Base-by-base conservation (phyloP, 352 stramenopile genomes). In the Phytophthora colocasiae region DNA sequence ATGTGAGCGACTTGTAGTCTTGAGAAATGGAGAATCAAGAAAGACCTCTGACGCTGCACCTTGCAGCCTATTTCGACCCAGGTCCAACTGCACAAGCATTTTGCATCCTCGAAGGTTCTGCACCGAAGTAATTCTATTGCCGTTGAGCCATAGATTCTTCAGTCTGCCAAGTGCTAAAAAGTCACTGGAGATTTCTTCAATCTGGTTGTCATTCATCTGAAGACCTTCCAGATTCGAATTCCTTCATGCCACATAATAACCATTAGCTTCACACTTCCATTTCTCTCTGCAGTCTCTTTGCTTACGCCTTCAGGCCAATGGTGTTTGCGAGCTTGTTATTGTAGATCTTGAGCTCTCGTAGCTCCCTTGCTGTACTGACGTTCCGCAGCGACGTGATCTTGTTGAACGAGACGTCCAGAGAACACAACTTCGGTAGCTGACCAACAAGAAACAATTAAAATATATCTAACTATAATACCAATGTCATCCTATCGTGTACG, bases 391-490 rank as follows among this genome's bases (percentile, higher is more conserved):
- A 74, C 31, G 65, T 78, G 27, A 95, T 62, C 14, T 69, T 71
- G 58, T 95, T 93, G 71, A 95, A 95, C 6, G 85, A 95, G 34
- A 95, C 71, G 49, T 95, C 87, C 22, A 95, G 63, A 10, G 83
- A 86, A 56, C 78, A 90, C 14, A 95, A 61, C 59, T 90, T 92
- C 2, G 80, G 73, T 1, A 94, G 70, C 83, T 93, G 44, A 14
- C 47, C 2, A 47, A 15, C 8, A 44, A 12, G 9, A 27, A 53
- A 12, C 41, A 64, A 53, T 29, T 9, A 29, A 6, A 14, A 12
- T 52, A 15, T 10, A 67, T 14, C 24, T 14, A 48, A 36, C 14
- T 11, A 48, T 14, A 46, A 34, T 31, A 69, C 6, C 6, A 36
- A 14, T 53, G 8, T 26, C 24, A 15, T 34, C 7, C 3, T n/a